Conservation (phyloP, 1,284 basidiomycete genomes). For the Peniophora sp. region DNA sequence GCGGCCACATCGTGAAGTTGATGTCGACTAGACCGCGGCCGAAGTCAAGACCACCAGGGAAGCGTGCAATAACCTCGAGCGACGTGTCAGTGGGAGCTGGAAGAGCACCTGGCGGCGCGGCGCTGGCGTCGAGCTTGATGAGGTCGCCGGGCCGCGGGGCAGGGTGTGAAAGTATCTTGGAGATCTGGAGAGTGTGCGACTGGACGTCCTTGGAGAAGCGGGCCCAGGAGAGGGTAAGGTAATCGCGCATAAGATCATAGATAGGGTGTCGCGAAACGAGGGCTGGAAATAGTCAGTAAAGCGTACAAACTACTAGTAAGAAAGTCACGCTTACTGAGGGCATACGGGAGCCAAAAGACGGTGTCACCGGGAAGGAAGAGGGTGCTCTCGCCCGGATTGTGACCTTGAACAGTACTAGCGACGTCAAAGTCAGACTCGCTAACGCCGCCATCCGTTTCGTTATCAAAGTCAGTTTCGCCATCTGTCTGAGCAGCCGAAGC, state of each 20-base stretch:
- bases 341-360: constrained; percentile 90
- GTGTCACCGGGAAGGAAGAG: constrained; percentile 81
- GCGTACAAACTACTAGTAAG: constrained; percentile 14
- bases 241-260: constrained; percentile 90
- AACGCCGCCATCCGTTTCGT: constrained; percentile 68
- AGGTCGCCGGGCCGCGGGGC: constrained; percentile 83
- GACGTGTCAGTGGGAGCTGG: constrained; percentile 43
- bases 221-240: constrained; percentile 87
- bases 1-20: constrained; percentile 94
- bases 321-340: constrained; percentile 58
- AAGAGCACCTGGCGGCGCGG: constrained; percentile 26
- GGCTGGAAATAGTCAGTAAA: constrained; percentile 33
- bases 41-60: constrained; percentile 80
- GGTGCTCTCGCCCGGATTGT: constrained; percentile 78
- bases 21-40: constrained; percentile 78
- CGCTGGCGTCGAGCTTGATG: constrained; percentile 72
- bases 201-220: constrained; percentile 89
- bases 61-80: constrained; percentile 77
- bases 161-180: constrained; percentile 76
- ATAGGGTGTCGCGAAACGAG: constrained; percentile 87
- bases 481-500: constrained; percentile 37
- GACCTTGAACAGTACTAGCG: constrained; percentile 59
- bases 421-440: constrained; percentile 80
- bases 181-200: constrained; percentile 79
- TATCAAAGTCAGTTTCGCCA: constrained; percentile 57